phyloP scores from a whole-genome alignment of 352 stramenopile genomes.

The Pythium guiyangense region DNA sequence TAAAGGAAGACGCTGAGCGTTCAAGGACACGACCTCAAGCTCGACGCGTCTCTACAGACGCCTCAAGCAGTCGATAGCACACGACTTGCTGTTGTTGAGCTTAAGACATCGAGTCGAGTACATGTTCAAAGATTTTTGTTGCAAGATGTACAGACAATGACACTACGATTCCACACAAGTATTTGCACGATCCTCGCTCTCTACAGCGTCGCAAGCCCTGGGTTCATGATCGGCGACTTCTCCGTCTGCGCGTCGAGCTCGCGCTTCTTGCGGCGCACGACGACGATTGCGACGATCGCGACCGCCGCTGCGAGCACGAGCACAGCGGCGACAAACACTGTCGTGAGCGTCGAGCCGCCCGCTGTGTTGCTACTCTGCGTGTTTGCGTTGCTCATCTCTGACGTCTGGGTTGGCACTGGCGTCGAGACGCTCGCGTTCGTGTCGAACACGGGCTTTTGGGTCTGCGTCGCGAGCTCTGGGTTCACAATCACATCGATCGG shows the following conservation, averaged over 20 bases:
- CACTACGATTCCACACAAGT: no score
- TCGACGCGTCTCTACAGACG: no score
- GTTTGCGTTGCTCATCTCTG: background rate
- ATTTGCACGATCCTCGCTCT: background rate
- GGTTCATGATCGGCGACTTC: constrained; percentile 21
- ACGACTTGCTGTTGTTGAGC: no score
- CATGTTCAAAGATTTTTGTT: no score
- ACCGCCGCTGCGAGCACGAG: constrained; percentile 11
- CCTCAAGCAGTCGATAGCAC: no score
- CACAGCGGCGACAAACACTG: constrained; percentile 15
- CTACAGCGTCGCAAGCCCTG: constrained; percentile 17
- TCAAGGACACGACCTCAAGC: no score
- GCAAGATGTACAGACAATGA: no score
- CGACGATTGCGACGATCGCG: constrained; percentile 22
- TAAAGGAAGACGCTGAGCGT: no score
- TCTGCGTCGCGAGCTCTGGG: background rate
- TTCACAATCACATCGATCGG: background rate
- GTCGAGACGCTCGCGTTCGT: background rate
- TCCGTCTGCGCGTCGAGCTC: constrained; percentile 21
- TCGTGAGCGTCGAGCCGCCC: background rate
- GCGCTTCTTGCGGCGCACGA: constrained; percentile 27
- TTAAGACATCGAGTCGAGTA: no score
- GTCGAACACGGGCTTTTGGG: background rate
- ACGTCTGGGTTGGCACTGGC: background rate
- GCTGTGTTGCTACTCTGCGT: constrained; percentile 1